These are phyloP conservation scores for Hypericum androsaemum DNA, from an alignment of 345 rosid genomes.

Conservation along the genomic window DNA sequence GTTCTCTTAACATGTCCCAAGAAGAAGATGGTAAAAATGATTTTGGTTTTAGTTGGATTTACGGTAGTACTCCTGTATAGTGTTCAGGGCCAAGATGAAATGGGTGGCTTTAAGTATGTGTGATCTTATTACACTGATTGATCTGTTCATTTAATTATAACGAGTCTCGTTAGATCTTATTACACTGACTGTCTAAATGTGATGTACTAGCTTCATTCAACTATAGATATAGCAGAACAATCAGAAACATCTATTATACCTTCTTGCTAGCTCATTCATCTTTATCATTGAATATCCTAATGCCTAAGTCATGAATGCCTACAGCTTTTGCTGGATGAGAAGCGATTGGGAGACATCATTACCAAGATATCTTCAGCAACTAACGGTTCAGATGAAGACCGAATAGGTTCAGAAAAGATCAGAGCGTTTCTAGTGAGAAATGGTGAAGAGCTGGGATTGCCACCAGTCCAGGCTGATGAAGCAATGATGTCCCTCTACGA, in stretches of 20 bases:
- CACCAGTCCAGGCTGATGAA: constrained; percentile 54
- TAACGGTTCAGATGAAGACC: constrained; percentile 15
- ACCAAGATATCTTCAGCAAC: constrained; percentile 31
- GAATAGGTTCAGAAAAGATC: constrained; percentile 20
- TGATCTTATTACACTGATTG: too few species aligned
- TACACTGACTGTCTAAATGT: too few species aligned
- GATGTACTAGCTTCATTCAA: too few species aligned
- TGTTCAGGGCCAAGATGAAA: too few species aligned
- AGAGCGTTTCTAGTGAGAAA: constrained; percentile 41
- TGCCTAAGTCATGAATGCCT: constrained; percentile 6
- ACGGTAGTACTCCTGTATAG: too few species aligned
- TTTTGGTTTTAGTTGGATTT: too few species aligned
- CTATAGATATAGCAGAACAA: too few species aligned
- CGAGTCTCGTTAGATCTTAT: too few species aligned
- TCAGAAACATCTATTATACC: background rate
- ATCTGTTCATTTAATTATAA: too few species aligned
- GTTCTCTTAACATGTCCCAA: too few species aligned
- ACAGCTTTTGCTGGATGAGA: constrained; percentile 54
- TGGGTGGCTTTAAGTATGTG: too few species aligned
- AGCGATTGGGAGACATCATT: constrained; percentile 28
- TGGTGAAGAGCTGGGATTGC: constrained; percentile 62
- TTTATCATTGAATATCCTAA: constrained; percentile 1
- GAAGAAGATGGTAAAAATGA: too few species aligned
- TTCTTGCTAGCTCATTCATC: background rate
- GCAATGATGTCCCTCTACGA: constrained; percentile 45